Evolutionary conservation across 805 yeast species (phyloP), one percentile per base, ranked within the genome.

Genomic region (Scheffersomyces stipitis): DNA sequence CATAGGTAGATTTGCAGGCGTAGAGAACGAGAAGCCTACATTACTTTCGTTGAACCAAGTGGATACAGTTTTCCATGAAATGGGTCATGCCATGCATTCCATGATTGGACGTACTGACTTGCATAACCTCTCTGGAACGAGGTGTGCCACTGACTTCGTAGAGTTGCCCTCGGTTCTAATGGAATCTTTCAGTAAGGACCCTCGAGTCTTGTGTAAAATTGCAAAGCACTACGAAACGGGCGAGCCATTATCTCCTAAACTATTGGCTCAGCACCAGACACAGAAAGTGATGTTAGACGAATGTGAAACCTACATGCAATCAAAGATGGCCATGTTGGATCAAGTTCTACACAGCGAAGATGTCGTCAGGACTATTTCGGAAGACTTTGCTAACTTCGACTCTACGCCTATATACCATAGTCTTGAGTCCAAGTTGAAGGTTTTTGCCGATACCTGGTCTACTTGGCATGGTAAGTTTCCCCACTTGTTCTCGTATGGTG

Each of bases 61-160:
- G 15, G 96, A 91, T 51, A 93, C 99, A 0, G 66, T 93, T 14
- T 93, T 93, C 66, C 99, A 93, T 62, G 99, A 93, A 62, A 89
- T 93, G 96, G 99, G 99, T 1, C 99, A 93, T 61, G 98, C 98
- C 1, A 85, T 93, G 78, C 99, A 93, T 59, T 87, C 97, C 3
- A 91, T 93, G 96, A 65, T 93, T 15, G 99, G 98, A 0, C 75
- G 91, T 44, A 93, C 99, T 0, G 73, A 82, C 29, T 64, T 91
- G 35, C 99, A 93, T 57, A 93, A 89, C 57, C 83, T 91, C 6
- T 82, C 95, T 23, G 99, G 99, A 3, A 93, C 99, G 0, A 73
- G 99, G 41, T 91, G 98, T 58, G 85, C 87, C 4, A 87, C 98
- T 0, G 99, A 93, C 59, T 93, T 93, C 64, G 99, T 93, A 13